These are phyloP conservation scores for Excoecaria cochinchinensis DNA, from an alignment of 345 rosid species.

Conservation along the genomic window DNA sequence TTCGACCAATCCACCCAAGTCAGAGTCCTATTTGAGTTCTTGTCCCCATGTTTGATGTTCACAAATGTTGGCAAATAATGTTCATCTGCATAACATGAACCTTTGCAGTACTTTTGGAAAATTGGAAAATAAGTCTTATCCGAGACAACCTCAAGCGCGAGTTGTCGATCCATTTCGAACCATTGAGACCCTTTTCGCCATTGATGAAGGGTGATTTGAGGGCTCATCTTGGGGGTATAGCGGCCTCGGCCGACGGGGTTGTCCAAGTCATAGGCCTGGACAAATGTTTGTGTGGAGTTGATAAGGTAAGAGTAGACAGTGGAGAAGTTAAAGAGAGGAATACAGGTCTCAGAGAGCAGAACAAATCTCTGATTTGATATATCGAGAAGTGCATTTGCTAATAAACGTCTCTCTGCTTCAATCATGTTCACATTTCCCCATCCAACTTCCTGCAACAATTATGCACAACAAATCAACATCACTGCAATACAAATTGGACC, in stretches of 20 bases:
- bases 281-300: conserved; percentile 46
- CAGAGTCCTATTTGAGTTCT: conserved; percentile 63
- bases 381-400: conserved; percentile 79
- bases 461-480: background rate
- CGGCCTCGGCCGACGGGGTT: conserved; percentile 70
- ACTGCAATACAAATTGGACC: too few relatives aligned
- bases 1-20: conserved; percentile 84
- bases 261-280: conserved; percentile 53
- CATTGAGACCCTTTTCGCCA: conserved; percentile 96
- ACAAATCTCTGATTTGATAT: conserved; percentile 66
- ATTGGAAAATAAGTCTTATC: conserved; percentile 55
- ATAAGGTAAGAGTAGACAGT: conserved; percentile 58
- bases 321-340: conserved; percentile 78
- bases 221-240: conserved; percentile 53
- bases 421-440: conserved; percentile 84
- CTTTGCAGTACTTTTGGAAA: conserved; percentile 53
- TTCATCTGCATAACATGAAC: conserved; percentile 66
- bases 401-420: conserved; percentile 78
- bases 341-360: conserved; percentile 80
- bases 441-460: conserved; percentile 49
- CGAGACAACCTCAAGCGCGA: conserved; percentile 57
- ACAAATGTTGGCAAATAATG: conserved; percentile 79
- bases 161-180: conserved; percentile 64
- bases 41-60: conserved; percentile 26
- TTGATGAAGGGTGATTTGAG: conserved; percentile 41